Evolutionary conservation across 306 rosid species (phyloP).

Genomic region (Bauhinia variegata): DNA sequence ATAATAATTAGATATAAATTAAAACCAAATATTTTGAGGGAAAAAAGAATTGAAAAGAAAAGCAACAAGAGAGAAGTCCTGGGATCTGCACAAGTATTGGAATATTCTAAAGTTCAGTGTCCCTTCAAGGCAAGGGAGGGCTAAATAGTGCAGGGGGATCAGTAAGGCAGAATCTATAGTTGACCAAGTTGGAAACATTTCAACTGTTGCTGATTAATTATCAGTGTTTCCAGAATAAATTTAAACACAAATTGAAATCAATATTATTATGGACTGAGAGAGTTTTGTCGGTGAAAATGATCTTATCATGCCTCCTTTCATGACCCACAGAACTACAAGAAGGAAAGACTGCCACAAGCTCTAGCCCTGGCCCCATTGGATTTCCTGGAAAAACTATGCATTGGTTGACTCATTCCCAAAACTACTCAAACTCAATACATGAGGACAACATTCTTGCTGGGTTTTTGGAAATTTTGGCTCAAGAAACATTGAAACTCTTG

Average conservation of each 20-base stretch:
- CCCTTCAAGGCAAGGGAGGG: slow-evolving; percentile 49
- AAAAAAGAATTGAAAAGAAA: too few relatives aligned
- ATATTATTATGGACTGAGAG: slow-evolving; percentile 24
- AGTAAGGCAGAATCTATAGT: slow-evolving; percentile 32
- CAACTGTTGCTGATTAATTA: slow-evolving; percentile 8
- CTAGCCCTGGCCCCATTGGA: slow-evolving; percentile 32
- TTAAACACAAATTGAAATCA: slow-evolving; percentile 25
- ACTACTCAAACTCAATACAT: slow-evolving; percentile 35
- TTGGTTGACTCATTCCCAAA: slow-evolving; percentile 30
- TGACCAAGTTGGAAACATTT: slow-evolving; percentile 27
- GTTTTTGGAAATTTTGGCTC: slow-evolving; percentile 13
- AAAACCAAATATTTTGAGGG: too few relatives aligned
- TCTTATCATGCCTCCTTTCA: slow-evolving; percentile 34
- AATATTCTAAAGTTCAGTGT: slow-evolving; percentile 8
- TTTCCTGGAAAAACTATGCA: neutral
- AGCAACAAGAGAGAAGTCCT: neutral
- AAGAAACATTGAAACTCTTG: neutral
- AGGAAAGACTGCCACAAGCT: slow-evolving; percentile 40
- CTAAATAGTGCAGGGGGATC: slow-evolving; percentile 30
- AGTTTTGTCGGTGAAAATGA: slow-evolving; percentile 25
- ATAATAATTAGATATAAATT: too few relatives aligned
- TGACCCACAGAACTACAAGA: slow-evolving; percentile 39
- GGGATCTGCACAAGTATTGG: neutral
- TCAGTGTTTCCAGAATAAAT: slow-evolving; percentile 5
- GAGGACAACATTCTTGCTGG: slow-evolving; percentile 42